phyloP scores from a whole-genome alignment of 495 filamentous ascomycete species.

The Xylaria acuta region DNA sequence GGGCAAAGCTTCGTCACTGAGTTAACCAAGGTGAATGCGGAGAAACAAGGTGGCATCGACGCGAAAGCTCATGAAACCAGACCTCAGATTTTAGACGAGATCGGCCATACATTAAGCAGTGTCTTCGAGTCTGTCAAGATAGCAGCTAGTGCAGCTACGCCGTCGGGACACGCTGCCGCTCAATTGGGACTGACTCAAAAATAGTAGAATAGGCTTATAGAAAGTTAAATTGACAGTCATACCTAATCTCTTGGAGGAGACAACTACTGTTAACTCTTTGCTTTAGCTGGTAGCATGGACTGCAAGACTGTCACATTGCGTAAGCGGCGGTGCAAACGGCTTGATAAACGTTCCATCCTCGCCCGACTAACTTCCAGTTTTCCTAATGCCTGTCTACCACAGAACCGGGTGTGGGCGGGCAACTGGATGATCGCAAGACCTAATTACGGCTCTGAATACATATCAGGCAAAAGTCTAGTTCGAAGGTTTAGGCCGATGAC shows the following conservation, averaged over 20 bases:
- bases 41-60: slow-evolving; percentile 37
- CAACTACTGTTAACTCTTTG: background rate
- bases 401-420: background rate
- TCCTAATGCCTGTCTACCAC: background rate
- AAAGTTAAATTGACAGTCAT: background rate
- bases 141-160: slow-evolving; percentile 40
- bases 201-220: slow-evolving; percentile 7
- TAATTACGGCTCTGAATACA: background rate
- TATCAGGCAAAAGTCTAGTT: background rate
- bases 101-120: slow-evolving; percentile 36
- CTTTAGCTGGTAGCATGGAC: background rate
- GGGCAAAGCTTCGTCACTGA: slow-evolving; percentile 92
- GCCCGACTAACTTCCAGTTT: background rate
- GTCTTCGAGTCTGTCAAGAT: slow-evolving; percentile 42
- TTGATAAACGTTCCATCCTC: background rate
- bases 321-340: background rate
- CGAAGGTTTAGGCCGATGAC: no score
- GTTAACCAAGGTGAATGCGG: slow-evolving; percentile 63
- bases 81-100: slow-evolving; percentile 33
- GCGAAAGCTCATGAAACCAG: slow-evolving; percentile 33
- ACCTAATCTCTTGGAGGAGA: background rate
- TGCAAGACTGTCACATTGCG: background rate
- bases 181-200: slow-evolving; percentile 15
- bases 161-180: slow-evolving; percentile 30
- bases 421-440: background rate